phyloP scores from a whole-genome alignment of 768 basidiomycete genomes.

The Heimioporus sp. region DNA sequence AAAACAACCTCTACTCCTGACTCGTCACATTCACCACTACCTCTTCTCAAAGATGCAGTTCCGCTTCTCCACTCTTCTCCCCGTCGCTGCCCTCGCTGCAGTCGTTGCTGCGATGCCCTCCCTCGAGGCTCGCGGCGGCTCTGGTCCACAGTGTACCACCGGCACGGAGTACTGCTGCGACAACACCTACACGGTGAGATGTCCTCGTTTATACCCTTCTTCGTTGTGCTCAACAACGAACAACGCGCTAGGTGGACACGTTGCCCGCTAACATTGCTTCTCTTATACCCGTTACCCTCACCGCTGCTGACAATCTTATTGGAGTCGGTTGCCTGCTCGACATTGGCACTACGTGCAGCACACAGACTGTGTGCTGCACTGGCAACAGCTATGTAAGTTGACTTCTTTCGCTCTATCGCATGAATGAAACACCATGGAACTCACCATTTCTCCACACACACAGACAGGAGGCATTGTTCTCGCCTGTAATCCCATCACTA shows the following conservation, averaged over 20 bases:
- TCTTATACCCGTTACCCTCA: no score
- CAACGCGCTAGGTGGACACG: not conserved
- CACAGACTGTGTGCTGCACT: slow-evolving; percentile 18
- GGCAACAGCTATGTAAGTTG: slow-evolving; percentile 10
- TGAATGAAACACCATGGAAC: no score
- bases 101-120: slow-evolving; percentile 6
- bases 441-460: not conserved
- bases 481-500: slow-evolving; percentile 9
- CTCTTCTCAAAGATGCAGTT: not conserved
- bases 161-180: slow-evolving; percentile 13
- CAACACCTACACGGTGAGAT: not conserved
- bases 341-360: not conserved
- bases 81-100: slow-evolving; percentile 10
- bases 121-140: not conserved
- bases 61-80: slow-evolving; percentile 5
- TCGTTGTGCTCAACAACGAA: not conserved
- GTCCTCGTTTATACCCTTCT: no score
- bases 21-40: not conserved
- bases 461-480: slow-evolving; percentile 11
- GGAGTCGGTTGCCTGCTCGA: slow-evolving; percentile 3
- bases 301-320: not conserved
- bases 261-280: not conserved
- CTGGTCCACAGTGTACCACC: slow-evolving; percentile 8
- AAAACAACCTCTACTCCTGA: no score
- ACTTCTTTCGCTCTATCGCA: no score